These are phyloP conservation scores for Closterium sp. DNA, from an alignment of 139 green algal genomes.

Conservation along the genomic window DNA sequence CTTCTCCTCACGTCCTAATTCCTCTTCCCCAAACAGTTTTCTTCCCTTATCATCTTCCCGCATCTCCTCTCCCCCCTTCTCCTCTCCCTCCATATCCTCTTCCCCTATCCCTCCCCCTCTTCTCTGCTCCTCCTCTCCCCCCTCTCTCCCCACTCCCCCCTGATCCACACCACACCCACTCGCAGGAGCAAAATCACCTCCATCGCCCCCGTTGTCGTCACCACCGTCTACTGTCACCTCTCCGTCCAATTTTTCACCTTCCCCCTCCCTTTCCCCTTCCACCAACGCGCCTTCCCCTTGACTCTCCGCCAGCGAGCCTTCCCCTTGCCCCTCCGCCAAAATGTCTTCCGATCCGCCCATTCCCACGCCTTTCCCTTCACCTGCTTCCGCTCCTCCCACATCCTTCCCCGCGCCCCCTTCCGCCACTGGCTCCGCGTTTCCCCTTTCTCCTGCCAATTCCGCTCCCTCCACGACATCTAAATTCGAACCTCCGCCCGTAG, in stretches of 20 bases:
- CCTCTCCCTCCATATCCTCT: neutral
- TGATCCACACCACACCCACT: no score
- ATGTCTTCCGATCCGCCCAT: neutral
- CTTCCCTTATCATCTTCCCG: neutral
- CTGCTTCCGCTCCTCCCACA: neutral
- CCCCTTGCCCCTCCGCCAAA: neutral
- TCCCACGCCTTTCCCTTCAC: neutral
- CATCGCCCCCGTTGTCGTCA: neutral
- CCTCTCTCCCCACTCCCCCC: neutral
- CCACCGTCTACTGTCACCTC: neutral
- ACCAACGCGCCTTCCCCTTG: neutral
- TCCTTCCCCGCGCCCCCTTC: neutral
- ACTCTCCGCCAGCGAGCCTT: neutral
- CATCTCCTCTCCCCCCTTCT: neutral
- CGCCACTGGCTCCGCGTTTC: neutral
- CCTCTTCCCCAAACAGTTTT: neutral
- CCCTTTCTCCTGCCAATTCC: neutral
- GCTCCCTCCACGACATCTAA: neutral
- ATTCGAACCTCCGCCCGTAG: neutral
- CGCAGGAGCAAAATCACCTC: neutral
- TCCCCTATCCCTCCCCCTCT: slow-evolving; percentile 3
- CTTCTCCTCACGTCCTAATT: neutral
- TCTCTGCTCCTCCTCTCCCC: neutral
- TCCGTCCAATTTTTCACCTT: neutral
- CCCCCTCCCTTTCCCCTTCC: neutral